A percentile compares a stretch with the other conserved stretches of the same genome.
Conservation (phyloP, 768 basidiomycete species). For the Leucosporidium creatinivorum region DNA sequence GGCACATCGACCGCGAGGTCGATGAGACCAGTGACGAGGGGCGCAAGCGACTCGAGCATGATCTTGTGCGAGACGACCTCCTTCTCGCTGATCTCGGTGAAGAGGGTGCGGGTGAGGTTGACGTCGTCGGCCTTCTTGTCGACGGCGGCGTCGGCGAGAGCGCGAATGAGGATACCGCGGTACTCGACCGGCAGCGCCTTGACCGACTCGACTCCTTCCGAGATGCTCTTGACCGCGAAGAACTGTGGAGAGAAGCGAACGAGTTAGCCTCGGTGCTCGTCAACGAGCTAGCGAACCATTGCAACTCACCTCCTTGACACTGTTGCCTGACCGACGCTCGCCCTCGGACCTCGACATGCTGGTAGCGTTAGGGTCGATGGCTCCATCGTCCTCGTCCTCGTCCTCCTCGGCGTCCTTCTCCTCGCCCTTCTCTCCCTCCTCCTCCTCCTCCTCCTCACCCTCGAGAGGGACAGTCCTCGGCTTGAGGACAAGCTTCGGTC, state of each 20-base stretch:
- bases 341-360: conserved; percentile 55
- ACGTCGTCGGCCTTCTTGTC: conserved; percentile 77
- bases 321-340: conserved; percentile 66
- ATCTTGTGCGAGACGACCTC: conserved; percentile 53
- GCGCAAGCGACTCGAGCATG: conserved; percentile 63
- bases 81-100: conserved; percentile 57
- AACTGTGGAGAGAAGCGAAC: conserved; percentile 60
- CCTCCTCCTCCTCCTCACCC: conserved; percentile 44
- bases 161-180: conserved; percentile 62
- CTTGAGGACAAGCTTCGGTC: conserved; percentile 64
- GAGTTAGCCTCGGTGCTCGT: not conserved
- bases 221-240: conserved; percentile 71
- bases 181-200: conserved; percentile 59
- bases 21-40: conserved; percentile 68
- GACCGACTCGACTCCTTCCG: conserved; percentile 85
- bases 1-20: conserved; percentile 88
- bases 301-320: conserved; percentile 51
- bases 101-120: conserved; percentile 66
- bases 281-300: not conserved
- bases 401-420: conserved; percentile 42
- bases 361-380: conserved; percentile 30
- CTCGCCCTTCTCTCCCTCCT: conserved; percentile 50
- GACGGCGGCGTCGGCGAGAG: conserved; percentile 63
- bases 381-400: conserved; percentile 46
- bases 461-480: conserved; percentile 70